These are phyloP conservation scores for Auricularia auricula-judae DNA, from an alignment of 768 basidiomycete species.

Conservation along the genomic window DNA sequence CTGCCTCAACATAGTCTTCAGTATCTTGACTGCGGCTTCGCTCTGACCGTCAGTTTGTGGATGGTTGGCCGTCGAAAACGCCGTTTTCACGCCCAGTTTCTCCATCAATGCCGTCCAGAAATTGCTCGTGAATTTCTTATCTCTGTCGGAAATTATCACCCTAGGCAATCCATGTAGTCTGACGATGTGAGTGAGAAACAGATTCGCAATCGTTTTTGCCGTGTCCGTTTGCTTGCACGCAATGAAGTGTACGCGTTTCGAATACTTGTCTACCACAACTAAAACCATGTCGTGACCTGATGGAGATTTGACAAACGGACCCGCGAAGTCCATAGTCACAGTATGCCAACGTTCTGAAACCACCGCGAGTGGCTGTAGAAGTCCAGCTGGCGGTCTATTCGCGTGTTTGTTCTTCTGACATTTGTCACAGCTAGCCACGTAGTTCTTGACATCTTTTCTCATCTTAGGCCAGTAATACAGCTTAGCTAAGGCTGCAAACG, in stretches of 20 bases:
- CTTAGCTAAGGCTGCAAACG: constrained; percentile 7
- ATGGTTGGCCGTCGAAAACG: not conserved
- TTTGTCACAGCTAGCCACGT: constrained; percentile 9
- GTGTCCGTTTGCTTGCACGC: constrained; percentile 6
- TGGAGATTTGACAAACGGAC: constrained; percentile 9
- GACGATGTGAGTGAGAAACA: not conserved
- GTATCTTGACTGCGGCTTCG: constrained; percentile 14
- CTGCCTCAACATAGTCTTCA: constrained; percentile 28
- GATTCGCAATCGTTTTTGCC: not conserved
- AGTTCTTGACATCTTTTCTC: constrained; percentile 13
- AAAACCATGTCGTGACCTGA: constrained; percentile 1
- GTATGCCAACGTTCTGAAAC: constrained; percentile 12
- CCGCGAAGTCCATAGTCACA: constrained; percentile 17
- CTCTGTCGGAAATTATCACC: constrained; percentile 2
- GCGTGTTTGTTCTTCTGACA: constrained; percentile 5
- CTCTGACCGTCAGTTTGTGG: not conserved
- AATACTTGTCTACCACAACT: not conserved
- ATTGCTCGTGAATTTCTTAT: not conserved
- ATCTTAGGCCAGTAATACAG: constrained; percentile 18
- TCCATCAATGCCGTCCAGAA: constrained; percentile 1
- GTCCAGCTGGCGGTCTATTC: constrained; percentile 3
- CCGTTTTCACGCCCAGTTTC: not conserved
- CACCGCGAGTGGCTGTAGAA: constrained; percentile 5
- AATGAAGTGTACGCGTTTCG: constrained; percentile 14
- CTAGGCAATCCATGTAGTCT: not conserved